Base-by-base conservation (phyloP, 192 early-diverging fungal genomes). In the Umbelopsis sp. region DNA sequence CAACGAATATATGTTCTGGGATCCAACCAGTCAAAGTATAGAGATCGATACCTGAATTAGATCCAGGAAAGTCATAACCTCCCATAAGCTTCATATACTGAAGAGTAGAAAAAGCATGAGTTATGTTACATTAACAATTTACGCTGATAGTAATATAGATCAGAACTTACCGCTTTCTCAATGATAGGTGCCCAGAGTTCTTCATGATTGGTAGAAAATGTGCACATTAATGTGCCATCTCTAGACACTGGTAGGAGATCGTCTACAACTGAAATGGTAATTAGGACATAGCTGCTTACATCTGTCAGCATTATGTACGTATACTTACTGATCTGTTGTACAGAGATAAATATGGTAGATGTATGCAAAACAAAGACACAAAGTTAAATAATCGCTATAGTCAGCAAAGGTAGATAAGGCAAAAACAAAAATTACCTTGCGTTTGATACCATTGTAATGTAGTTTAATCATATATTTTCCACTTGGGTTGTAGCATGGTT, bases 81-180 rank as follows among this genome's bases (percentile, higher is more conserved):
- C 96, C 96, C 92, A 94, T 95, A 1, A 96, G 77, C 80, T 98
- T 98, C 88, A 96, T 88, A 73, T 96, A 98, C 71, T 87, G 68
- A 24, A 45, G 41, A 53, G 67, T 47, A 26, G 24, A 2, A 49
- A 34, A 38, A 29, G 44, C 22, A n/a, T 22, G 36, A 68, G 11
- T 22, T 47, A 34, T 43, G 21, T 8, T 4, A 10, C 45, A 66
- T 51, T 31, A 24, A 67, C n/a, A n/a, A n/a, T n/a, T n/a, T n/a
- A 68, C 7, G 41, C 34, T 47, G 3, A 9, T 47, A 31, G 10
- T 34, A 20, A 31, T 50, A n/a, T 41, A 45, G 56, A 20, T 14
- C 22, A 21, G 31, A 52, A 80, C 78, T 49, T 83, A 87, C 86
- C 9, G 96, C 96, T 74, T 98, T 98, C 69, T 98, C 96, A 20